Evolutionary conservation across 352 stramenopile genomes (phyloP), one percentile per base, ranked within the genome.

Genomic region (Phytopythium delawarense): DNA sequence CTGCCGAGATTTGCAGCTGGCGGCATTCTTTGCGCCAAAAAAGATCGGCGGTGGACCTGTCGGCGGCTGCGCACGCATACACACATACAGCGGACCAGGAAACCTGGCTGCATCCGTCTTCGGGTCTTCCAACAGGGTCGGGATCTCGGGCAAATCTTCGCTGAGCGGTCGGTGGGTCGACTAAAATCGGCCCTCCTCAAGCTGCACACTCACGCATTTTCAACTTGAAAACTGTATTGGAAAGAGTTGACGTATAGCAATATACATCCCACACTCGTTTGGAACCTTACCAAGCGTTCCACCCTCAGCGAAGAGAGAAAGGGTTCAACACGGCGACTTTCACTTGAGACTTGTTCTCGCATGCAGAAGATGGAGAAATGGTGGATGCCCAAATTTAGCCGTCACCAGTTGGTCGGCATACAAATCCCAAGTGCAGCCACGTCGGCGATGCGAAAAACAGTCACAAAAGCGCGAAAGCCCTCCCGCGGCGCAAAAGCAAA

Each of bases 1-100:
- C 51, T 56, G 50, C 28, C 50, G 12, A 13, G 51, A 57, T 57
- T 57, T 57, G 51, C 51, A 57, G 35, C 9, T 6, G 32, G 9
- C 32, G 35, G 12, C 51, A 32, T 57, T 35, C n/a, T 57, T 42
- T 57, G 51, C 51, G 21, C 51, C 51, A 45, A 57, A 57, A 57
- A 57, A 45, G 51, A 57, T 57, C 9, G 42, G 20, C 42, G 42
- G 42, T 49, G 8, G 13, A 25, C 42, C 42, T 49, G 20, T 28
- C 42, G 44, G 44, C n/a, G 20, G 5, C n/a, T 21, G 44, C 7
- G 13, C 44, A 50, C n/a, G 28, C 50, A 57, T 7, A 55, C 30
- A 44, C 21, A 53, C 13, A 55, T 34, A 55, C 49, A 39, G 25
- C 25, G 11, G 23, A 40, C 9, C 9, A 40, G 2, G 35, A 7